Evolutionary conservation across 306 rosid genomes (phyloP).

Genomic region (Begonia masoniana): DNA sequence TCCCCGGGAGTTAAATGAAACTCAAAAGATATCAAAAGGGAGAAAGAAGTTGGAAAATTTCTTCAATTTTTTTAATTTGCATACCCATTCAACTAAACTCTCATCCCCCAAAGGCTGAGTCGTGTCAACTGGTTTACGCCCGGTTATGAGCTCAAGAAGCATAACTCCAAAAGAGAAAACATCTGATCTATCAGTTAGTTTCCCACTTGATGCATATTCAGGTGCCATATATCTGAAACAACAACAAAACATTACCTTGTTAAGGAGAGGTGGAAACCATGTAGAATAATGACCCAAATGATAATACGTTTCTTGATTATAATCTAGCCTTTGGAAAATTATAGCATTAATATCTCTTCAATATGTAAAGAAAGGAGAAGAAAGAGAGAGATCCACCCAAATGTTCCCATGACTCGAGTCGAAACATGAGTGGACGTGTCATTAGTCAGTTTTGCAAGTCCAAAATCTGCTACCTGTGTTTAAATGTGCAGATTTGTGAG

Average conservation of each 20-base stretch:
- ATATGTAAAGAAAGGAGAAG: background rate
- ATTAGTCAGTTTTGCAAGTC: conserved; percentile 76
- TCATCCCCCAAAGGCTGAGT: conserved; percentile 80
- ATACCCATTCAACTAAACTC: conserved; percentile 97
- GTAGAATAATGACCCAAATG: background rate
- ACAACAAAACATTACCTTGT: conserved; percentile 8
- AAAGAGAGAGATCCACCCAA: conserved; percentile 49
- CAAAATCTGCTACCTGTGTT: conserved; percentile 87
- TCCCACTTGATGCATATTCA: conserved; percentile 92
- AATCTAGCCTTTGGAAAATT: too few relatives aligned
- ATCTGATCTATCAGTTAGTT: conserved; percentile 88
- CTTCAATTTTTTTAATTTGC: conserved; percentile 5
- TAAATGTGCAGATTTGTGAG: background rate
- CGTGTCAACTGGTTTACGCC: conserved; percentile 79
- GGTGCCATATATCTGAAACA: conserved; percentile 85
- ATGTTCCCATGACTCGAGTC: conserved; percentile 97
- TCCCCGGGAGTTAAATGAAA: too few relatives aligned
- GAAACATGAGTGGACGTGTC: conserved; percentile 75
- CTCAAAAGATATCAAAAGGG: background rate
- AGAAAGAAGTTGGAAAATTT: background rate
- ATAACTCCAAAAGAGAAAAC: conserved; percentile 94
- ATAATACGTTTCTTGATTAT: too few relatives aligned
- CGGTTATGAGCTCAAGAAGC: conserved; percentile 80
- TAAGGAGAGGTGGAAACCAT: conserved; percentile 1
- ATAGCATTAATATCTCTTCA: background rate